Percentiles rank a stretch among this genome's conserved stretches.
These are phyloP conservation scores for Astraeus odoratus DNA, from an alignment of 768 basidiomycete genomes.

Conservation along the genomic window DNA sequence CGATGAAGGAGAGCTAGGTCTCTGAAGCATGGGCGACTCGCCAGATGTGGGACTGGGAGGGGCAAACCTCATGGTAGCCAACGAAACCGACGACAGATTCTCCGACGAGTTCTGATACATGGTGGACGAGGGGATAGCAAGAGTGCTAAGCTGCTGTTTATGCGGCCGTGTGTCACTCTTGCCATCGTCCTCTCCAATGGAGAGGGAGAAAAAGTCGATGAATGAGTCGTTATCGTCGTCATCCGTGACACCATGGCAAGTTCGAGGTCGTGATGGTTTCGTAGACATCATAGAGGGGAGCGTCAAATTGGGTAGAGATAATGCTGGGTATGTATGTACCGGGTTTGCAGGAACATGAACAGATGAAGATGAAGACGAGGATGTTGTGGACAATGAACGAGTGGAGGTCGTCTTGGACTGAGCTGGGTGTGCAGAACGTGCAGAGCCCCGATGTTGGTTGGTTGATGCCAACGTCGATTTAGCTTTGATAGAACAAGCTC, in stretches of 20 bases:
- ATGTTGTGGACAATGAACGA: constrained; percentile 21
- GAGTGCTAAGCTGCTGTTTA: constrained; percentile 9
- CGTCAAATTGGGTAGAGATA: constrained; percentile 24
- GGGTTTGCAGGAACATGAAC: constrained; percentile 36
- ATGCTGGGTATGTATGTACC: constrained; percentile 34
- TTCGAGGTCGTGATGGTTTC: constrained; percentile 10
- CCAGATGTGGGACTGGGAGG: constrained; percentile 20
- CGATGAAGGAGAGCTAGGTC: constrained; percentile 6
- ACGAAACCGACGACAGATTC: constrained; percentile 18
- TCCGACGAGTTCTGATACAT: constrained; percentile 11
- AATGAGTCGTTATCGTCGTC: constrained; percentile 36
- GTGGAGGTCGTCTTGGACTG: constrained; percentile 8
- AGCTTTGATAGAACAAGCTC: constrained; percentile 8
- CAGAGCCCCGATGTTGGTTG: constrained; percentile 13
- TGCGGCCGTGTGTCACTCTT: constrained; percentile 2
- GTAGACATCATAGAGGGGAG: constrained; percentile 17
- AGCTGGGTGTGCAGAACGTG: not conserved
- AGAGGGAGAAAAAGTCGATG: constrained; percentile 37
- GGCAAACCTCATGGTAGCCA: constrained; percentile 28
- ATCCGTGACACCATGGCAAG: constrained; percentile 17
- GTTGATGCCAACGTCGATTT: constrained; percentile 12
- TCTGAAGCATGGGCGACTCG: constrained; percentile 6
- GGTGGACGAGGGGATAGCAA: constrained; percentile 14
- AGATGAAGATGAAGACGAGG: constrained; percentile 22
- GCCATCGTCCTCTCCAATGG: constrained; percentile 1